Percentiles rank a stretch among this genome's conserved stretches.
These are phyloP conservation scores for Glebionis coronaria DNA, from an alignment of 129 eudicot genomes.

Conservation along the genomic window DNA sequence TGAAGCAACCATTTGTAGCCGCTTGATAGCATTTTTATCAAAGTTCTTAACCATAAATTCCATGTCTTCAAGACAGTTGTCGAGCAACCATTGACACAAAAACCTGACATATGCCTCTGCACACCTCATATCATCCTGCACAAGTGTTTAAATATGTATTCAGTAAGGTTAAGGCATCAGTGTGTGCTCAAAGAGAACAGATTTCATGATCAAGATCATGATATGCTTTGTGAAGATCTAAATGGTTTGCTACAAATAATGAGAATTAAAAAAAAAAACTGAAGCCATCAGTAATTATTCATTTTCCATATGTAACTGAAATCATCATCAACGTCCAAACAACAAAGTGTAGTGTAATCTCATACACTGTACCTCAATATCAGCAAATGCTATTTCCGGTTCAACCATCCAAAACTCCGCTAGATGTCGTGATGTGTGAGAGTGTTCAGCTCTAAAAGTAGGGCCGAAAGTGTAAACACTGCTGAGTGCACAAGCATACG, in stretches of 20 bases:
- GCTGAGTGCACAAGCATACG: conserved; percentile 86
- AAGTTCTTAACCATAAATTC: conserved; percentile 68
- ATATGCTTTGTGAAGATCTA: not conserved
- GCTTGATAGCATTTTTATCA: conserved; percentile 63
- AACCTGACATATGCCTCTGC: conserved; percentile 88
- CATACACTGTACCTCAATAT: conserved; percentile 51
- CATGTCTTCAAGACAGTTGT: conserved; percentile 88
- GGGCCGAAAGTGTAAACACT: conserved; percentile 97
- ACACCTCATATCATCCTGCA: conserved; percentile 93
- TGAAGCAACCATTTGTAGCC: conserved; percentile 74
- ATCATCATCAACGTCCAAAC: not conserved
- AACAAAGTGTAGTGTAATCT: not conserved
- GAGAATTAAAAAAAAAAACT: not conserved
- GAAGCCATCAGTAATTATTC: not conserved
- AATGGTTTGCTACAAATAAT: not conserved
- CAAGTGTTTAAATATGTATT: not conserved
- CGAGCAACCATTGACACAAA: conserved; percentile 83
- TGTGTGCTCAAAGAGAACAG: not conserved
- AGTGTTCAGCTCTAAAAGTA: conserved; percentile 91
- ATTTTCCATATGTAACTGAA: not conserved
- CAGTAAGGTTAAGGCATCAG: conserved; percentile 1
- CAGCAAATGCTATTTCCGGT: conserved; percentile 96
- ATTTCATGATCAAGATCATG: not conserved
- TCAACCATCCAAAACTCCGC: conserved; percentile 99
- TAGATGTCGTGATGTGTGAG: conserved; percentile 90